Base-by-base conservation (phyloP, 2,329 filamentous ascomycete species). In the Hypoxylon sp. region DNA sequence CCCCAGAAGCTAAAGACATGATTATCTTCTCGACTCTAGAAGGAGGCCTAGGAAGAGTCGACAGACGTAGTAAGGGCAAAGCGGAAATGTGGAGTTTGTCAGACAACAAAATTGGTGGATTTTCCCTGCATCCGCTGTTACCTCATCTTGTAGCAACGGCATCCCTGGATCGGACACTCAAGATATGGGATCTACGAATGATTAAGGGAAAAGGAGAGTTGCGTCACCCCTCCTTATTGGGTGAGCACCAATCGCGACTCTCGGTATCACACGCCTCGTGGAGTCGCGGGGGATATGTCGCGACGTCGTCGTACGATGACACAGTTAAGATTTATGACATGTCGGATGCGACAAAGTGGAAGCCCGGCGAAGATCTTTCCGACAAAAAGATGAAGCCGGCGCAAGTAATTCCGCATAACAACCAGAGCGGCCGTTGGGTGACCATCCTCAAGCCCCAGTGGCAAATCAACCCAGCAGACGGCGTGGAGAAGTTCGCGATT, bases 61-160 rank as follows among this genome's bases (percentile, higher is more conserved):
- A 99, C 75, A 85, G 91, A 60, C 89, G 95, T 6, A 85, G 86
- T 0, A 81, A 84, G 0, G 79, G 81, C 5, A 84, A 88, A 2
- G 85, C 87, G 0, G 87, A 93, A 14, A 82, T 92, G 1, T 97
- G 93, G 87, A 85, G 88, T 7, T 82, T 98, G 0, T 92, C 90
- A 0, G 94, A 97, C 58, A 94, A 97, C 79, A 99, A 99, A 76
- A 98, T 99, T 59, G 96, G 96, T 17, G 96, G 96, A 0, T 98
- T 98, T 79, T 92, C 91, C 0, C 80, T 98, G 1, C 90, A 97
- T 74, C 95, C 96, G 0, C 79, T 90, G 0, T 87, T 93, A 2
- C 90, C 94, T 0, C 92, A 98, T 75, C 87, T 97, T 3, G 80
- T 97, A 0, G 93, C 94, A 0, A 98, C 96, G 0, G 96, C 94